Base-by-base conservation (phyloP, 2,329 filamentous ascomycete species). In the Arthroderma uncinatum region DNA sequence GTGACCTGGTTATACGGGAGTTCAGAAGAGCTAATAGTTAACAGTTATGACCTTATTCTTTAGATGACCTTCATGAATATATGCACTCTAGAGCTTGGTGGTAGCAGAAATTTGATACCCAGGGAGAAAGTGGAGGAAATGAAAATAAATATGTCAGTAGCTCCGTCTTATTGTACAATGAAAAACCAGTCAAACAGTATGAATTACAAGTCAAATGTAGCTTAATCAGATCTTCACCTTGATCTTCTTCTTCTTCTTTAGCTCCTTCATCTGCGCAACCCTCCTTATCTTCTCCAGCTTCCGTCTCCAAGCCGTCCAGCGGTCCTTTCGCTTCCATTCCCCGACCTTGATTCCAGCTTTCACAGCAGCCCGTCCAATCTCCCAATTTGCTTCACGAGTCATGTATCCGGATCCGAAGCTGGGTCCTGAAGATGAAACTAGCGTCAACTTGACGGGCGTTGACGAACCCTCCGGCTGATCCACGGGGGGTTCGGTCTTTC, bases 241-340 rank as follows among this genome's bases (percentile, higher is more conserved):
- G 14, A 53, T 56, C 47, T 61, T 62, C 25, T 63, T 59, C 70
- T 73, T 72, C 65, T 72, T 74, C 64, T 74, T 76, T 64, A 73
- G 73, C 59, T 77, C 75, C 70, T 76, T 79, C 73, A 77, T 78
- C 70, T 81, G 78, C 48, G 74, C 75, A 67, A 72, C 76, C 62
- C 70, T 73, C 64, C 75, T 73, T 62, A 75, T 75, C 66, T 78
- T 75, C 61, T 74, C 74, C 57, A 70, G 70, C 56, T 75, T 73
- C 76, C 82, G 85, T 67, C 79, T 77, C 84, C 84, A 86, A 12
- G 84, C 84, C 64, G 78, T 71, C 76, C 80, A 87, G 53, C 82
- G 73, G 65, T 84, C 81, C 39, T 79, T 77, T 10, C 77, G 78
- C 59, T 80, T 76, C 66, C 80, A 84, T 44, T 74, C 63, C 67